Evolutionary conservation across 164 flowering plant species (phyloP).

Genomic region (Kingdonia uniflora): DNA sequence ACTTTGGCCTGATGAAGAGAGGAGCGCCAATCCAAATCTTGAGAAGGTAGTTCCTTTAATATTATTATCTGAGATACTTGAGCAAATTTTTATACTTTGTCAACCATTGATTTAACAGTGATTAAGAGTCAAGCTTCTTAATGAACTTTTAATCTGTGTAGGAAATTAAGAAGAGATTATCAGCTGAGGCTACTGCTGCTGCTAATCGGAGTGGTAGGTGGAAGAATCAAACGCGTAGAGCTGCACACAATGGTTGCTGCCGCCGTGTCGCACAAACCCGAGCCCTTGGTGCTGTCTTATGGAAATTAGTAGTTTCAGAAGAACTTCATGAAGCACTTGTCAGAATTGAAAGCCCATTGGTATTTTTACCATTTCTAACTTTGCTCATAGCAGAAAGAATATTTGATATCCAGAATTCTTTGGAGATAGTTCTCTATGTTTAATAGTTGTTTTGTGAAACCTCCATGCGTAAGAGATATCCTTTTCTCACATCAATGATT

Average conservation of each 20-base stretch:
- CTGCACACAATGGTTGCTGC: conserved; percentile 98
- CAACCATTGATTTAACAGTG: too few relatives aligned
- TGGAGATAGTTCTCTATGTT: too few relatives aligned
- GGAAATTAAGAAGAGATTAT: conserved; percentile 86
- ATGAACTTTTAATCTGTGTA: conserved; percentile 13
- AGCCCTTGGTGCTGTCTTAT: conserved; percentile 61
- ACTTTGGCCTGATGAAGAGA: conserved; percentile 99
- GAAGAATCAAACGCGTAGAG: conserved; percentile 93
- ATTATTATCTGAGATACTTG: too few relatives aligned
- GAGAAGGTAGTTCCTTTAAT: conserved; percentile 72
- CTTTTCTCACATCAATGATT: too few relatives aligned
- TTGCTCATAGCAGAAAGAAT: too few relatives aligned
- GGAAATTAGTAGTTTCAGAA: conserved; percentile 80
- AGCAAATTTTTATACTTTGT: too few relatives aligned
- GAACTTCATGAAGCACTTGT: conserved; percentile 53
- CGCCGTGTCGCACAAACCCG: conserved; percentile 82
- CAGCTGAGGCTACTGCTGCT: conserved; percentile 76
- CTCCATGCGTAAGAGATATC: too few relatives aligned
- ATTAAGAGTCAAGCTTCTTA: too few relatives aligned
- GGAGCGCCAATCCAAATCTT: conserved; percentile 70
- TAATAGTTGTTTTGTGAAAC: too few relatives aligned
- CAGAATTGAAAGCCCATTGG: conserved; percentile 70
- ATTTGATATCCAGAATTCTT: too few relatives aligned
- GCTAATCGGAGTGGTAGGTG: conserved; percentile 85
- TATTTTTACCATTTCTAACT: conserved; percentile 13